These are phyloP conservation scores for Athelia psychrophila DNA, from an alignment of 1,284 basidiomycete genomes.

Conservation along the genomic window DNA sequence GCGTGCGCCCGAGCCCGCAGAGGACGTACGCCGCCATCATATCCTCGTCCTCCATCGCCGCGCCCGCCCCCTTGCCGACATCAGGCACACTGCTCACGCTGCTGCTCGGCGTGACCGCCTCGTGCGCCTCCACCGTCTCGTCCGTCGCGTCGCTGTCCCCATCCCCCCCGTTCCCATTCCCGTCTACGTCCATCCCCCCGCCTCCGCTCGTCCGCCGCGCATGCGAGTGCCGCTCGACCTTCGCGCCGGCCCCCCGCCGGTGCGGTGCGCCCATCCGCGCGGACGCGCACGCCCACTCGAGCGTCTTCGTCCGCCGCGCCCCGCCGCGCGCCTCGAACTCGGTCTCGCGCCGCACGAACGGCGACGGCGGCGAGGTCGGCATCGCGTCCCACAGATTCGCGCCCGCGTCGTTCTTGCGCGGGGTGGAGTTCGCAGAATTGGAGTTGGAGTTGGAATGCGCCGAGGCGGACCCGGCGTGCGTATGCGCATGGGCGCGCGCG, in stretches of 20 bases:
- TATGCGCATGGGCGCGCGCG: conserved; percentile 17
- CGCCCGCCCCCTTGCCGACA: conserved; percentile 4
- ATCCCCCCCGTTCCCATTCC: conserved; percentile 10
- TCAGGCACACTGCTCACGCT: conserved; percentile 4
- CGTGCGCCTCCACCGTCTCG: conserved; percentile 32
- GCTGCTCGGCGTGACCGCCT: conserved; percentile 38
- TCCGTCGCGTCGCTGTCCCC: conserved; percentile 26
- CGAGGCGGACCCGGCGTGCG: conserved; percentile 42
- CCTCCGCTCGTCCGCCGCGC: background rate
- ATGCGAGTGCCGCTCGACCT: conserved; percentile 8
- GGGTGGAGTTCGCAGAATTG: conserved; percentile 31
- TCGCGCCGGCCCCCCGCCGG: no score
- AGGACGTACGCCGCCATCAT: conserved; percentile 62
- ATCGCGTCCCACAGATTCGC: conserved; percentile 59
- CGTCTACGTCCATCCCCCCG: conserved; percentile 27
- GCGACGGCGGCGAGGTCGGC: conserved; percentile 55
- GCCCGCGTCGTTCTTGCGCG: conserved; percentile 11
- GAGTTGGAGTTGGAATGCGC: no score
- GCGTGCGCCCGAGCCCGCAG: conserved; percentile 55
- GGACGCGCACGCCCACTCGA: conserved; percentile 74
- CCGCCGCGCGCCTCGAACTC: conserved; percentile 52
- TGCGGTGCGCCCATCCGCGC: no score
- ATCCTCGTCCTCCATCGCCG: conserved; percentile 50
- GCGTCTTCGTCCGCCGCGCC: conserved; percentile 41
- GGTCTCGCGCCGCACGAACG: conserved; percentile 36